A percentile compares a stretch with the other conserved stretches of the same genome.
Conservation (phyloP, 495 filamentous ascomycete species). For the Xylaria telfairii region DNA sequence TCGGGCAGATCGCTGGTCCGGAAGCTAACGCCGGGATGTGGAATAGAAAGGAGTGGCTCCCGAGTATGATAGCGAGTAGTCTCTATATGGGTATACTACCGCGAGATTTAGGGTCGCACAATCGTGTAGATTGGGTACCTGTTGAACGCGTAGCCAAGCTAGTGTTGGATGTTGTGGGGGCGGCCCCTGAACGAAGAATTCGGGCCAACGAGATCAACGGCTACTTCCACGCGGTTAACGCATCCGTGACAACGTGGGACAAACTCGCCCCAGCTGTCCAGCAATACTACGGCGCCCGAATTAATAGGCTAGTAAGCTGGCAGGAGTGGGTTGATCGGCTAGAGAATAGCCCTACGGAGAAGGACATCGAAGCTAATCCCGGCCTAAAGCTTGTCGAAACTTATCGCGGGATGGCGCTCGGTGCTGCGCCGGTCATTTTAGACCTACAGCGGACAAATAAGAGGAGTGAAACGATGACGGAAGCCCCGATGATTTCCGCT, state of each 20-base stretch:
- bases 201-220: conserved; percentile 31
- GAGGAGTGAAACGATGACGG: conserved; percentile 5
- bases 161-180: conserved; percentile 38
- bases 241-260: conserved; percentile 39
- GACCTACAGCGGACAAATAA: conserved; percentile 7
- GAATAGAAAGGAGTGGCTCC: conserved; percentile 64
- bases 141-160: conserved; percentile 46
- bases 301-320: conserved; percentile 39
- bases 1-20: conserved; percentile 62
- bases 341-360: conserved; percentile 38
- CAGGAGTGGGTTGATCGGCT: conserved; percentile 45
- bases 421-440: not conserved
- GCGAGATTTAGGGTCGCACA: conserved; percentile 42
- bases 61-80: conserved; percentile 49
- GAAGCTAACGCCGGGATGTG: conserved; percentile 47
- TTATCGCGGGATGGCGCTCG: conserved; percentile 34
- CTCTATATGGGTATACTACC: conserved; percentile 47
- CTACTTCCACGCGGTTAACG: conserved; percentile 55
- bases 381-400: conserved; percentile 48
- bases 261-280: conserved; percentile 39
- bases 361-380: conserved; percentile 42
- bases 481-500: conserved; percentile 18
- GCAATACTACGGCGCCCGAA: conserved; percentile 38
- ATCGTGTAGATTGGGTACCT: conserved; percentile 59
- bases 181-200: conserved; percentile 22